Evolutionary conservation across 2,329 filamentous ascomycete species (phyloP).

Genomic region (Dactylellina parvicollis): DNA sequence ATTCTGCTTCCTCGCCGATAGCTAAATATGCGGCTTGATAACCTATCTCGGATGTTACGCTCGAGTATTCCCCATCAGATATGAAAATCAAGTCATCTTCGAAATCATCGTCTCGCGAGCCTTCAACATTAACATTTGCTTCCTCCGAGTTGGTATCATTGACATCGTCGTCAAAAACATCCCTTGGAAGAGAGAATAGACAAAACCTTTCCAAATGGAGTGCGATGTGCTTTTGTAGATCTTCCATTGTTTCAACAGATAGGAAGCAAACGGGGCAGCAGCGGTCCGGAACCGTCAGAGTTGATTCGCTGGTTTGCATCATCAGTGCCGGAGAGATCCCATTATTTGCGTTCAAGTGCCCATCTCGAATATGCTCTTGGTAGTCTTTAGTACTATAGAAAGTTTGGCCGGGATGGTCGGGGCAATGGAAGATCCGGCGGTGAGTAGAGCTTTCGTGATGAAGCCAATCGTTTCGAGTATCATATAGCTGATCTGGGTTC

Average conservation of each 20-base stretch:
- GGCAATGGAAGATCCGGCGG: slow-evolving; percentile 28
- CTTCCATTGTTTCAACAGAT: slow-evolving; percentile 17
- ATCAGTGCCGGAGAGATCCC: slow-evolving; percentile 4
- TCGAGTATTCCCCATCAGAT: neutral
- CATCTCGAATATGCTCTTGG: slow-evolving; percentile 21
- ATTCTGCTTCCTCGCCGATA: no score
- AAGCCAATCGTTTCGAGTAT: slow-evolving; percentile 40
- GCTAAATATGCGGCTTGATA: no score
- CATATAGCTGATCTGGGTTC: slow-evolving; percentile 40
- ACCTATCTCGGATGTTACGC: neutral
- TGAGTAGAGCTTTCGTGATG: slow-evolving; percentile 39
- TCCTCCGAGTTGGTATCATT: slow-evolving; percentile 4
- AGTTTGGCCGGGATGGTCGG: slow-evolving; percentile 10
- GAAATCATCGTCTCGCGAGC: slow-evolving; percentile 31
- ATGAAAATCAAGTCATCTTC: neutral
- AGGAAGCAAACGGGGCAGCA: slow-evolving; percentile 32
- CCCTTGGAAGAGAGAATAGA: slow-evolving; percentile 26
- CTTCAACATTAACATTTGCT: slow-evolving; percentile 23
- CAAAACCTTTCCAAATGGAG: slow-evolving; percentile 41
- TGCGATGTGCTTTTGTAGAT: slow-evolving; percentile 37
- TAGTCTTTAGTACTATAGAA: slow-evolving; percentile 20
- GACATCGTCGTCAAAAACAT: slow-evolving; percentile 1
- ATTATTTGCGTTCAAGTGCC: neutral
- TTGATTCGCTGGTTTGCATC: slow-evolving; percentile 38
- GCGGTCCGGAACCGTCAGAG: slow-evolving; percentile 25